Evolutionary conservation across 495 filamentous ascomycete species (phyloP).

Genomic region (Aspergillus ostianus): DNA sequence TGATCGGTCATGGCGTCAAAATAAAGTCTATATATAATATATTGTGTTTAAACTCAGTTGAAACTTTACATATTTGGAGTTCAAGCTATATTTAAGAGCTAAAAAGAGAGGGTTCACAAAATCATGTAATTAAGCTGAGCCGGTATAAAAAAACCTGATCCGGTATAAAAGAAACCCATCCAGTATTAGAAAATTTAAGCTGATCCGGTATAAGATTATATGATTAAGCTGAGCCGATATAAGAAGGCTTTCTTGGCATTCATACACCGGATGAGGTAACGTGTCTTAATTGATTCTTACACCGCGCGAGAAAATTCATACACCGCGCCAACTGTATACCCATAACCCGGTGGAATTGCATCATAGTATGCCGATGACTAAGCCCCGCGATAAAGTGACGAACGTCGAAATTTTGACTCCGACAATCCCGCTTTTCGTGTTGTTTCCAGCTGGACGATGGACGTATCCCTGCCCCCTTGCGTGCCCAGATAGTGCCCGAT

Average conservation of each 20-base stretch:
- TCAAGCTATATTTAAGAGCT: conserved; percentile 10
- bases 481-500: background rate
- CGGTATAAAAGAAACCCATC: too few species aligned
- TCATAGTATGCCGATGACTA: background rate
- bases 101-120: conserved; percentile 6
- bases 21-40: conserved; percentile 21
- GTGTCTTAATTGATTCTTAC: conserved; percentile 14
- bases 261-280: conserved; percentile 16
- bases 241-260: conserved; percentile 1
- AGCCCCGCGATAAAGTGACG: background rate
- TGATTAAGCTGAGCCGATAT: background rate
- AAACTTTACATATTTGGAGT: background rate
- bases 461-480: background rate
- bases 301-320: too few species aligned
- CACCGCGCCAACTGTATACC: too few species aligned
- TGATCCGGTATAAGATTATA: conserved; percentile 12
- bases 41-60: background rate
- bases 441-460: background rate
- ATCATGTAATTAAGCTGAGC: too few species aligned
- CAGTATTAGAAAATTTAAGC: conserved; percentile 3
- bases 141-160: too few species aligned
- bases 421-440: background rate
- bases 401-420: background rate
- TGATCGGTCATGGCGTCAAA: conserved; percentile 15
- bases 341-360: background rate